Base-by-base conservation (phyloP, 805 yeast species). In the Kodamaea leandrae region DNA sequence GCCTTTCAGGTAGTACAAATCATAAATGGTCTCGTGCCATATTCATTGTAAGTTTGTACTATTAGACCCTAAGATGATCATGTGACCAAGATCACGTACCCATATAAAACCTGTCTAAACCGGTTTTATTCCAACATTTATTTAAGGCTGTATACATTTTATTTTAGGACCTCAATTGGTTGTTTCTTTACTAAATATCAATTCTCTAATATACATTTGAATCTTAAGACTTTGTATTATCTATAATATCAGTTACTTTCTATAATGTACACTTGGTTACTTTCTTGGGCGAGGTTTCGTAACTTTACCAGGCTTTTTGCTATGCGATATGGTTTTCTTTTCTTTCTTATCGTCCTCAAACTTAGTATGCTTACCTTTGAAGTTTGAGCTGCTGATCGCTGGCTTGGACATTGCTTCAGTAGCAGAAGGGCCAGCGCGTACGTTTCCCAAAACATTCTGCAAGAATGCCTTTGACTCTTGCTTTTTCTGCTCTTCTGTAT, bases 361-460 rank as follows among this genome's bases (percentile, higher is more conserved):
- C 45, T 66, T 75, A 1, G 76, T 77, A 48, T 78, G 83, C 35
- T 64, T 75, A 0, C 80, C 80, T 48, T 74, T 63, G 46, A 79
- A 79, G 46, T 77, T 72, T 7, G 63, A 68, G 7, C 60, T 60
- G 32, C 81, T 74, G 23, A 79, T 79, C 1, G 83, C 79, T 2
- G 83, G 79, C 8, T 61, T 61, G 27, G 53, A 47, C 43, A 61
- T 37, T 20, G 43, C 45, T 1, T 48, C 53, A 14, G 58, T 44
- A 1, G 54, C 62, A 15, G 68, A 65, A 15, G 61, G 57, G 4
- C 66, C 66, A 4, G 55, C 42, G 25, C 48, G 57, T 15, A 12
- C 13, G 27, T 37, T 53, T 34, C 74, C 77, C 43, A 78, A 58
- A 0, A 80, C 75, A 41, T 63, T 61, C 27, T 63, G 63, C 21